These are phyloP conservation scores for Pseudomassariella vexata DNA, from an alignment of 2,329 filamentous ascomycete species.

Conservation along the genomic window DNA sequence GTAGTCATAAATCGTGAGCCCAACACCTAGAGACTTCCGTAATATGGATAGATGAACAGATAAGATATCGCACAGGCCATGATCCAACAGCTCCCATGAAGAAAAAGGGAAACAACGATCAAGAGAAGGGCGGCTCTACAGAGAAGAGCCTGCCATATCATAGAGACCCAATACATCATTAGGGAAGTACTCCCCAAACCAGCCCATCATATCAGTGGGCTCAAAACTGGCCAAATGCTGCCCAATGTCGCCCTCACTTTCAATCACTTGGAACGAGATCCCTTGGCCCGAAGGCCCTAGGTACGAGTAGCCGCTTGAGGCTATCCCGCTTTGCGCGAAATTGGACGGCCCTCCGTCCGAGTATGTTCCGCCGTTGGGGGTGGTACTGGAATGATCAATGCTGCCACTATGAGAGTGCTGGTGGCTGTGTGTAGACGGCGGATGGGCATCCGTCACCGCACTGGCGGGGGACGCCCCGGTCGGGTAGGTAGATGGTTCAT, in stretches of 20 bases:
- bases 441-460: conserved; percentile 28
- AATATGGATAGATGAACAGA: no score
- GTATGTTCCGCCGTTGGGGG: conserved; percentile 5
- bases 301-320: conserved; percentile 24
- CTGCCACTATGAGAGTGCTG: conserved; percentile 4
- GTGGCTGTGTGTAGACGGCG: neutral
- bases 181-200: conserved; percentile 27
- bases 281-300: conserved; percentile 17
- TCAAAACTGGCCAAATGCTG: conserved; percentile 26
- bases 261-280: conserved; percentile 23
- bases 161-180: conserved; percentile 24
- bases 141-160: conserved; percentile 1
- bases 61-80: no score
- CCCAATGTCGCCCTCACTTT: conserved; percentile 28
- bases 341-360: conserved; percentile 18
- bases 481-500: conserved; percentile 33
- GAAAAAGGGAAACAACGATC: no score
- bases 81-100: no score
- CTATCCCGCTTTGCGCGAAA: conserved; percentile 23
- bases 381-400: conserved; percentile 1
- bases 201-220: conserved; percentile 26
- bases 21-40: no score
- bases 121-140: no score
- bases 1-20: no score
- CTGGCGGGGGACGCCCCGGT: conserved; percentile 34